A percentile compares a stretch with the other conserved stretches of the same genome.
Evolutionary conservation across 2,329 filamentous ascomycete genomes (phyloP).

Genomic region (Karstenula rhodostoma): DNA sequence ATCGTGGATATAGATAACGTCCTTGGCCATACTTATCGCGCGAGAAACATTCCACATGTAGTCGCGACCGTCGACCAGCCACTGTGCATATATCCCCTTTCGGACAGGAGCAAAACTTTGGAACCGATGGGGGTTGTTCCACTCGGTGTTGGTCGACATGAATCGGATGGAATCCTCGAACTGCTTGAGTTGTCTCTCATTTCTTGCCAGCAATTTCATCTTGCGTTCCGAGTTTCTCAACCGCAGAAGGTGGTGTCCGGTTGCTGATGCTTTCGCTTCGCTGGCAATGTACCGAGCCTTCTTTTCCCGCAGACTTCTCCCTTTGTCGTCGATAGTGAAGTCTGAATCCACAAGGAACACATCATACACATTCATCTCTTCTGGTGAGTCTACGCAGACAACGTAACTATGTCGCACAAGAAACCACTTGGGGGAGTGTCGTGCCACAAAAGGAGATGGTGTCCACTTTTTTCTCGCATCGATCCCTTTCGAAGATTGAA

Average conservation of each 20-base stretch:
- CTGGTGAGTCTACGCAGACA: slow-evolving; percentile 96
- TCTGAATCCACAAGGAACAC: slow-evolving; percentile 95
- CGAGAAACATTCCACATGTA: slow-evolving; percentile 99
- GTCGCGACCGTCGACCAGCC: slow-evolving; percentile 95
- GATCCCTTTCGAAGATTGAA: slow-evolving; percentile 88
- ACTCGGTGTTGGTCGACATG: slow-evolving; percentile 84
- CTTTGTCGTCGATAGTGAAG: slow-evolving; percentile 82
- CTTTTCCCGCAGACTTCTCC: slow-evolving; percentile 57
- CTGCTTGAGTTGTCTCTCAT: slow-evolving; percentile 86
- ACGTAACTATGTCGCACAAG: slow-evolving; percentile 97
- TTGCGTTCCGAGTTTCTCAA: slow-evolving; percentile 92
- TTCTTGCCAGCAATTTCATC: slow-evolving; percentile 87
- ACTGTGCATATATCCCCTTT: slow-evolving; percentile 86
- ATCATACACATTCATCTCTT: slow-evolving; percentile 98
- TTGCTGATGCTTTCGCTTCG: slow-evolving; percentile 68
- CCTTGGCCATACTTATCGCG: slow-evolving; percentile 94
- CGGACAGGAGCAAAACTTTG: slow-evolving; percentile 93
- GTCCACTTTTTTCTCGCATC: slow-evolving; percentile 84
- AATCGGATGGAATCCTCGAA: slow-evolving; percentile 92
- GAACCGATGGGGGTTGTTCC: slow-evolving; percentile 85
- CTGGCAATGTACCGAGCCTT: slow-evolving; percentile 70
- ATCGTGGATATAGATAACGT: slow-evolving; percentile 98
- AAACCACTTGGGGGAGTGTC: slow-evolving; percentile 96
- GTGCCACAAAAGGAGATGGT: slow-evolving; percentile 77
- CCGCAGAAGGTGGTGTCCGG: slow-evolving; percentile 84